Base-by-base conservation (phyloP, 371 early-diverging fungal genomes). In the Mucor indicus region DNA sequence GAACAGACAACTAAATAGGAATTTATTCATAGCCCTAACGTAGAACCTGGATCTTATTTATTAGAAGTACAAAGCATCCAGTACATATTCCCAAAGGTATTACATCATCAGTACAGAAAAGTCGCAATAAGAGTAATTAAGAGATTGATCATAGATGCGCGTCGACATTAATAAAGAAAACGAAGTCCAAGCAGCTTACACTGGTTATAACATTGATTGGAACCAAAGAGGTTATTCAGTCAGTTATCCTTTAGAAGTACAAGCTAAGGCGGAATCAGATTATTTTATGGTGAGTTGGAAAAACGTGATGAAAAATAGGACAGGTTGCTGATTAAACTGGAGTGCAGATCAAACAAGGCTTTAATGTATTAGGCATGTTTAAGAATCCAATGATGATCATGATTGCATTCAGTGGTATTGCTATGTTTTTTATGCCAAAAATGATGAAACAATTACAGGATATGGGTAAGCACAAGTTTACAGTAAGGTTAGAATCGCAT, bases 311-410 rank as follows among this genome's bases (percentile, higher is more conserved):
- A 29, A 29, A 29, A 12, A 12, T 29, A 29, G 30, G 6, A 29
- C 30, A 29, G n/a, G n/a, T n/a, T n/a, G n/a, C n/a, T n/a, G n/a
- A n/a, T n/a, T 19, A 19, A 27, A 13, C 24, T 9, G 19, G 29
- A 29, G 30, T 12, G 6, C 30, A 6, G 12, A 12, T 29, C 30
- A 8, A 29, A 29, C 64, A 72, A 60, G 64, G 63, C 1, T 77
- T 77, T 49, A 69, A 69, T 33, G 36, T 70, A 15, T 50, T 69
- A 52, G 62, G 60, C 7, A 60, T 77, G 56, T 67, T 77, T 43
- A 68, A 68, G 45, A 77, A 77, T 39, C 73, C 73, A 4, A 77
- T 77, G 77, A 64, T 77, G 43, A 44, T 77, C 21, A 72, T 77
- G 73, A 41, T 73, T 41, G 77, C 72, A 10, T 38, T 71, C 25